Conservation (phyloP, 768 basidiomycete genomes). For the Serendipita sp. region DNA sequence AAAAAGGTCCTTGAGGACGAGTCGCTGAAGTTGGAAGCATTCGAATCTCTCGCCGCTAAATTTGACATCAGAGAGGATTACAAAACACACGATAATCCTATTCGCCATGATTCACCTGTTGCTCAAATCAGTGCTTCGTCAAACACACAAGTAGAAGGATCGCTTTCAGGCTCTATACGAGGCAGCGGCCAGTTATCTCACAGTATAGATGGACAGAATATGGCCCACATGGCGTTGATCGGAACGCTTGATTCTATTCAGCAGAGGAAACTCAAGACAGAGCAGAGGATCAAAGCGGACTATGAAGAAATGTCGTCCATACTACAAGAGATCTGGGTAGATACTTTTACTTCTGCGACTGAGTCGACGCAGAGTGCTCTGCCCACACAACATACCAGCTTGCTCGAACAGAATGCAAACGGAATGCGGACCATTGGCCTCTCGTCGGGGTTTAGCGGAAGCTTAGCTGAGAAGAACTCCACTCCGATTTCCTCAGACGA, state of each 20-base stretch:
- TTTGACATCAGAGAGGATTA: not conserved
- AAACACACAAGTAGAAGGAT: not conserved
- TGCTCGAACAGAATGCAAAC: too few species aligned
- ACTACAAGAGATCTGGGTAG: not conserved
- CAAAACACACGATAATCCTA: not conserved
- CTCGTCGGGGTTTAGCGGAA: too few species aligned
- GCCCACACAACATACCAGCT: too few species aligned
- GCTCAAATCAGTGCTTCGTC: not conserved
- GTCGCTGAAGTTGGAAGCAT: not conserved
- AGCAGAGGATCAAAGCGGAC: not conserved
- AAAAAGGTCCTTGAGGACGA: not conserved
- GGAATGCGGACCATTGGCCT: too few species aligned
- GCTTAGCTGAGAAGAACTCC: too few species aligned
- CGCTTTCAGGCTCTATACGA: not conserved
- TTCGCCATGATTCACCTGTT: not conserved
- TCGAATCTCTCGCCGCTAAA: not conserved
- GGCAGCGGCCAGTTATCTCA: too few species aligned
- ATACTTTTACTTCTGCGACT: not conserved
- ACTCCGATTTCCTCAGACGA: too few species aligned
- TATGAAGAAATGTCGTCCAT: conserved; percentile 3
- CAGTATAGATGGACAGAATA: not conserved
- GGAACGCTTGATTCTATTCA: not conserved
- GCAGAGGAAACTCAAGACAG: not conserved
- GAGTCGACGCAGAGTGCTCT: too few species aligned
- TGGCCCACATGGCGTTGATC: not conserved